A percentile compares a stretch with the other conserved stretches of the same genome.
Evolutionary conservation across 176 grass and related monocot genomes (phyloP).

Genomic region (Aechmea fasciata): DNA sequence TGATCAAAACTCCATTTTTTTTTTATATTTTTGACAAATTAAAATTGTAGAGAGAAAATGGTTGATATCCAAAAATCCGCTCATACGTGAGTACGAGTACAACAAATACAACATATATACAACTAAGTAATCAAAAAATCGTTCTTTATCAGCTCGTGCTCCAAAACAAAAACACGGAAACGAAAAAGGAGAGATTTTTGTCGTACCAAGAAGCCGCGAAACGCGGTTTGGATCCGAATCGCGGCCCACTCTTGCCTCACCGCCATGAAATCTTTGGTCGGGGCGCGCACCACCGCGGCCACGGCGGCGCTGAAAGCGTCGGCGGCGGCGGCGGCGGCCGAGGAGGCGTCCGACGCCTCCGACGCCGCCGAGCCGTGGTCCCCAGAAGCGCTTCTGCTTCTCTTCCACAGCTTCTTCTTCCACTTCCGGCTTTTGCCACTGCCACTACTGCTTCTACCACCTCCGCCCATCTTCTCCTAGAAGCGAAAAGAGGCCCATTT

Average conservation of each 20-base stretch:
- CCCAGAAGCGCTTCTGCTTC: constrained; percentile 67
- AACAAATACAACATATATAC: too few relatives aligned
- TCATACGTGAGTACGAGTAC: too few relatives aligned
- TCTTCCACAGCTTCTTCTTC: constrained; percentile 58
- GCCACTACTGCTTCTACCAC: constrained; percentile 15
- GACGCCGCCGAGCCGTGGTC: constrained; percentile 37
- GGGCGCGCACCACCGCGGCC: constrained; percentile 59
- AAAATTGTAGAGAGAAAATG: too few relatives aligned
- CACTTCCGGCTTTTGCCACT: constrained; percentile 23
- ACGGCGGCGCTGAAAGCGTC: constrained; percentile 61
- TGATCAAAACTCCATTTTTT: neutral
- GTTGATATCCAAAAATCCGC: too few relatives aligned
- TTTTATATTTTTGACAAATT: neutral
- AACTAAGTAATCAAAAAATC: neutral
- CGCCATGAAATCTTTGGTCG: constrained; percentile 82
- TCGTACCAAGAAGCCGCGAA: constrained; percentile 76
- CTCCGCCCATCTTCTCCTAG: constrained; percentile 33
- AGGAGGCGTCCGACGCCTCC: constrained; percentile 57
- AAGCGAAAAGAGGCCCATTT: neutral
- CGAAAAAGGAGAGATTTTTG: neutral
- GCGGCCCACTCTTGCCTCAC: constrained; percentile 74
- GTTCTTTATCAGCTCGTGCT: neutral
- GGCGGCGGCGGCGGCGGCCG: constrained; percentile 6
- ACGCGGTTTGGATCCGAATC: constrained; percentile 91
- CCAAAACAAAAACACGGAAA: neutral